Conservation (phyloP, 2,329 filamentous ascomycete species). For the Fusarium subtropicale region DNA sequence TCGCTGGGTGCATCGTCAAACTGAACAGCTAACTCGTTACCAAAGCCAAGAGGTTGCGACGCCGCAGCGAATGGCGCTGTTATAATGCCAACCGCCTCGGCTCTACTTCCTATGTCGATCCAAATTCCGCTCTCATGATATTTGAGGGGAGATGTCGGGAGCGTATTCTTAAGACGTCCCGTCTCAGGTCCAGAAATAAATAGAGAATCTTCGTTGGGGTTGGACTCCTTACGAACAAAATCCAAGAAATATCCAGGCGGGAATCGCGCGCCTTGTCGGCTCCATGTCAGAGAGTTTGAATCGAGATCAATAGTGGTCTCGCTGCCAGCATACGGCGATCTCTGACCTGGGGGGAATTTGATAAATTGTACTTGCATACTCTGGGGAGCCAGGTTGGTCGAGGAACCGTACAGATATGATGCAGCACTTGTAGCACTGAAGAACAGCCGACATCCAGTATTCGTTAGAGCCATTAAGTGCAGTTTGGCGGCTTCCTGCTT, state of each 20-base stretch:
- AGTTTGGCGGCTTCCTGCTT: conserved; percentile 82
- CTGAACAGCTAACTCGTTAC: conserved; percentile 96
- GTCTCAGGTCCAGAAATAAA: conserved; percentile 92
- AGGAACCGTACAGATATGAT: conserved; percentile 71
- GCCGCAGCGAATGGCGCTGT: conserved; percentile 78
- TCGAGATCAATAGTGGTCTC: conserved; percentile 60
- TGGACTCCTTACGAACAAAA: conserved; percentile 75
- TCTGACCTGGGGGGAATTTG: conserved; percentile 80
- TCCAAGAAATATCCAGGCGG: conserved; percentile 93
- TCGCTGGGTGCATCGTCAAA: conserved; percentile 87
- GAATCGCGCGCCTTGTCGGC: conserved; percentile 70
- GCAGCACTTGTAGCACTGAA: conserved; percentile 87
- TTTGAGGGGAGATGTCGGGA: conserved; percentile 63
- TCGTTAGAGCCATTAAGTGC: conserved; percentile 90
- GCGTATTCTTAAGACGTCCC: conserved; percentile 78
- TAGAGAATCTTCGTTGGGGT: conserved; percentile 72
- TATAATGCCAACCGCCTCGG: conserved; percentile 82
- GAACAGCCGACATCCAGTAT: conserved; percentile 90
- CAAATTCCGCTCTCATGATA: conserved; percentile 86
- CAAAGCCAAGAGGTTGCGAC: conserved; percentile 79
- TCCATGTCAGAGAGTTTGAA: conserved; percentile 62
- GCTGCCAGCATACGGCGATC: conserved; percentile 48
- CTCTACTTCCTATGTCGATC: conserved; percentile 77
- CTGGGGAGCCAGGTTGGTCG: conserved; percentile 76
- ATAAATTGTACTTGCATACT: conserved; percentile 99